These are phyloP conservation scores for Austroboletus novae-zelandiae DNA, from an alignment of 1,284 basidiomycete genomes.

Conservation along the genomic window DNA sequence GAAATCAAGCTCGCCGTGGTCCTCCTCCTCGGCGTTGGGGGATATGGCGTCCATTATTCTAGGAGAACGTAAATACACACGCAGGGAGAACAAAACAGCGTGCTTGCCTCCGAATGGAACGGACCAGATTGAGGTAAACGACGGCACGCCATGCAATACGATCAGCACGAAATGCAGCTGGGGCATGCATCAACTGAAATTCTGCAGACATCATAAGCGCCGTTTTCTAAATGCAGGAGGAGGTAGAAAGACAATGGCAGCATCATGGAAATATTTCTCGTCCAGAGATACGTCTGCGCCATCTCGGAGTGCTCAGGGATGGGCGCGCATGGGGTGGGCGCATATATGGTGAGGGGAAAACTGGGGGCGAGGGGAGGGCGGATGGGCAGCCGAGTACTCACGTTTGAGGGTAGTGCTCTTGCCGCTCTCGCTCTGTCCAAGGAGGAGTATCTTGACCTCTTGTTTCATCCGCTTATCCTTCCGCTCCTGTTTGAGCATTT, in stretches of 20 bases:
- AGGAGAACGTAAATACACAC: conserved; percentile 4
- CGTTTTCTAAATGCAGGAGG: background rate
- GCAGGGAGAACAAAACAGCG: background rate
- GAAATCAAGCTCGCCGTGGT: conserved; percentile 49
- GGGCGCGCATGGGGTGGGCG: background rate
- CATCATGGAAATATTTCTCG: conserved; percentile 5
- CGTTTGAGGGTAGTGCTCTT: conserved; percentile 83
- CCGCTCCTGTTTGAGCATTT: conserved; percentile 64
- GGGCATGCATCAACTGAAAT: conserved; percentile 75
- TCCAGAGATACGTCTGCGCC: background rate
- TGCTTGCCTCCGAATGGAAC: conserved; percentile 67
- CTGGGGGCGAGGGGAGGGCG: conserved; percentile 7
- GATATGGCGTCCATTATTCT: conserved; percentile 78
- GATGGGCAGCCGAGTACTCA: conserved; percentile 43
- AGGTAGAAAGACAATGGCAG: conserved; percentile 1
- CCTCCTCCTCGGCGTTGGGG: conserved; percentile 50
- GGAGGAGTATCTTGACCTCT: conserved; percentile 70
- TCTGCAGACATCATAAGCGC: conserved; percentile 43
- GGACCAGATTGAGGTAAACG: conserved; percentile 80
- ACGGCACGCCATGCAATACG: conserved; percentile 81
- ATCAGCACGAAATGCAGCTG: conserved; percentile 70
- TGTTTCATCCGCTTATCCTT: conserved; percentile 55
- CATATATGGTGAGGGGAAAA: background rate
- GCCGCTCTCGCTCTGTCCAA: conserved; percentile 80
- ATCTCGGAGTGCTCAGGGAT: conserved; percentile 1